phyloP scores from a whole-genome alignment of 2,329 filamentous ascomycete genomes.

The Trichoderma sp. region DNA sequence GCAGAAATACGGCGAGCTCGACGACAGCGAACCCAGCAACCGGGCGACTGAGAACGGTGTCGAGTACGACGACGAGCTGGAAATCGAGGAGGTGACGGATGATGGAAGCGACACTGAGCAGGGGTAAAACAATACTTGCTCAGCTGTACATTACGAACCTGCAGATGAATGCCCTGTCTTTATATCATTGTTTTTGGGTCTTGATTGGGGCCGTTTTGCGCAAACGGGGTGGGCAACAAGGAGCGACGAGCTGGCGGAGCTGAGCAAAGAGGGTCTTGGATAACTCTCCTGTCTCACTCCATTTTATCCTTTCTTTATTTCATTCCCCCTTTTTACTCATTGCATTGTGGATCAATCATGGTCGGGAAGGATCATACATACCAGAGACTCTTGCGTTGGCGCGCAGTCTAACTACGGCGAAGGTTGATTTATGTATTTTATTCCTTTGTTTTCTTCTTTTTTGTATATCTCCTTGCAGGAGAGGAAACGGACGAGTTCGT shows the following conservation, averaged over 20 bases:
- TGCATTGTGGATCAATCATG: slow-evolving; percentile 23
- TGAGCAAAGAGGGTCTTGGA: not conserved
- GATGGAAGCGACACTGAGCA: slow-evolving; percentile 39
- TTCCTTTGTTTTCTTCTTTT: no score
- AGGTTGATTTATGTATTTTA: not conserved
- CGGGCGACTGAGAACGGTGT: slow-evolving; percentile 32
- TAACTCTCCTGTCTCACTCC: not conserved
- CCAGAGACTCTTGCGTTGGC: slow-evolving; percentile 12
- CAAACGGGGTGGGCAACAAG: not conserved
- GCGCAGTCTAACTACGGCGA: slow-evolving; percentile 22
- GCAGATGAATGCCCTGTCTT: not conserved
- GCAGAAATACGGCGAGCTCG: slow-evolving; percentile 52
- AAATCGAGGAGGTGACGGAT: not conserved
- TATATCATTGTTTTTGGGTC: not conserved
- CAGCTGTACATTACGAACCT: not conserved
- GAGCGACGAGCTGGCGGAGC: not conserved
- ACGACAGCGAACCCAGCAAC: slow-evolving; percentile 27
- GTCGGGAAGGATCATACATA: slow-evolving; percentile 19
- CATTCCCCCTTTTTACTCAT: not conserved
- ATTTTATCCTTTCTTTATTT: not conserved
- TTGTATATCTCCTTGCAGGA: no score
- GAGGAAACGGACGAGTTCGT: not conserved
- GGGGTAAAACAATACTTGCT: slow-evolving; percentile 21
- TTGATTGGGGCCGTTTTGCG: not conserved
- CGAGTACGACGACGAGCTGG: slow-evolving; percentile 12